Base-by-base conservation (phyloP, 495 filamentous ascomycete genomes). In the Friedmanniomyces simplex region DNA sequence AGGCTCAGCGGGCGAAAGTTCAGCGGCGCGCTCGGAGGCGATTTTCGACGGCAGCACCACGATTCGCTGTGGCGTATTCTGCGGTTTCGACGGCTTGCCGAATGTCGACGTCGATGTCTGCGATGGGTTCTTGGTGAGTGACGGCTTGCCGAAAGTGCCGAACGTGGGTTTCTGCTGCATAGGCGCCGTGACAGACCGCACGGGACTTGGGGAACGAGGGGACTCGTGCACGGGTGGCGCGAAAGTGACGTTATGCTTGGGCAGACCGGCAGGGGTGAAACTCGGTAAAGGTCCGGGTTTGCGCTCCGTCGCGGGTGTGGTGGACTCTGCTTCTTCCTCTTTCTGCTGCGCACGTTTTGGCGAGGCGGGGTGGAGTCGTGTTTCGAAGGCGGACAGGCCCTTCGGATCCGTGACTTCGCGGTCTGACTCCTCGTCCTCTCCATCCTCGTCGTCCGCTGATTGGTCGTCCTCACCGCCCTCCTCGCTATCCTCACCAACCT, bases 151-250 rank as follows among this genome's bases (percentile, higher is more conserved):
- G 39, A 43, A 43, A 43, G 18, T 13, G 13, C 48, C 41, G 30
- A 53, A 53, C 6, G 45, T 25, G n/a, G 56, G 5, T 25, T 45
- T 53, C 36, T 37, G 43, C 24, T 16, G 24, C 52, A 69, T 20
- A 72, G 75, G 65, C 13, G 57, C 64, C 7, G 76, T 64, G 6
- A 70, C 67, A 21, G 72, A 69, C 18, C 88, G 83, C 1, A 88
- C 72, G 0, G 89, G 88, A 61, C 88, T 93, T 13, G 89, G 89
- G 11, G 88, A 93, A 30, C 87, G 80, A 41, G 86, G 85, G 53
- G 81, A 82, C 54, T 80, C 75, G 41, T 70, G 78, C 47, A 28
- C 62, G n/a, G 74, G 78, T 26, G 83, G 81, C 42, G 80, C 78
- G 7, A 84, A 79, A 43, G 4, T 43, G 61, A 84, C 71, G 46